Evolutionary conservation across 495 filamentous ascomycete species (phyloP), one percentile per base, ranked within the genome.

Genomic region (Aspergillus bertholletiae): DNA sequence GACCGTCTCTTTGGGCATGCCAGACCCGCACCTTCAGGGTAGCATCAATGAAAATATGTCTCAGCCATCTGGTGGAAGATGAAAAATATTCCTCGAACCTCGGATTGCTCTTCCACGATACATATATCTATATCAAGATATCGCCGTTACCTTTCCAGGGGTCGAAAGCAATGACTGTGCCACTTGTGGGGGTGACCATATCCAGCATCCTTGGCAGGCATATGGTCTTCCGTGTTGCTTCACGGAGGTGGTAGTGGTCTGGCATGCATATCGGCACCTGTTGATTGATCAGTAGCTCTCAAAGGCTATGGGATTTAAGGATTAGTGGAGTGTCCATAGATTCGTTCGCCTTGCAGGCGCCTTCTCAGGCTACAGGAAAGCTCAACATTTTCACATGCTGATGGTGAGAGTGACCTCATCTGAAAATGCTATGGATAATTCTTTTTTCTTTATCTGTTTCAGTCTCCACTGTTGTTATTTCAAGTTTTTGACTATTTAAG

Each of bases 91-190:
- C 28, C 32, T 55, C 23, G 46, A 32, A n/a, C 18, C 40, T 46
- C 35, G n/a, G 13, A 20, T 5, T 53, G 39, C 39, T 22, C 44
- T 55, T 53, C 39, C 47, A 13, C 18, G 46, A 51, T 50, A 51
- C 49, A 39, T 54, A 53, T 56, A 35, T 59, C 55, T n/a, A 53
- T 58, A 56, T 40, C 48, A 22, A 56, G 52, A 53, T 24, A 45
- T 45, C 41, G 37, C 51, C 27, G 41, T 55, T 56, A 49, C 55
- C n/a, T 46, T 58, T 55, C 22, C 20, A 50, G 40, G 18, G 30
- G 32, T 46, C 32, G 40, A 41, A 24, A 17, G 15, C 48, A 22
- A 32, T 7, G 41, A 44, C 27, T 47, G 20, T 53, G 35, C 39
- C 35, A 21, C 17, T 41, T 35, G 15, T 24, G 47, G 44, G 34